Conservation (phyloP, 345 rosid species). For the Eucalyptus victrix region DNA sequence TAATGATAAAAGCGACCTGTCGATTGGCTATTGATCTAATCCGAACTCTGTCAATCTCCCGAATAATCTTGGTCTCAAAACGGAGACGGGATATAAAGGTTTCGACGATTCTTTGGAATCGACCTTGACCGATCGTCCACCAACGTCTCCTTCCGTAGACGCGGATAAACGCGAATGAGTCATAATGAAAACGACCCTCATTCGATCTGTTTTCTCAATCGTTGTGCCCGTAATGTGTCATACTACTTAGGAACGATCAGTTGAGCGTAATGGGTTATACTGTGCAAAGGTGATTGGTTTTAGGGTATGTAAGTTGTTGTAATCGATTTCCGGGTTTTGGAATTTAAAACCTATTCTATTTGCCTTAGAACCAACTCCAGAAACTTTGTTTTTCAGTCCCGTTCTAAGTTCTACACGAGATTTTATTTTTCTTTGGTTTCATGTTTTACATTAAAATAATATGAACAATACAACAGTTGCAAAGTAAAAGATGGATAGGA, state of each 20-base stretch:
- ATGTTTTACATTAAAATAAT: no score
- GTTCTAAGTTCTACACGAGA: not conserved
- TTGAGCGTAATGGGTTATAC: not conserved
- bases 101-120: not conserved
- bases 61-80: not conserved
- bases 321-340: rapidly evolving
- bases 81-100: not conserved
- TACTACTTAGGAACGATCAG: no score
- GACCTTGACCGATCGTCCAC: not conserved
- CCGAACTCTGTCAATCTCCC: not conserved
- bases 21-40: not conserved
- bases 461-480: no score
- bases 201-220: not conserved
- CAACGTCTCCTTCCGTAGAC: not conserved
- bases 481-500: no score
- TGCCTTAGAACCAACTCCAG: not conserved
- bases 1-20: not conserved
- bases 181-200: not conserved
- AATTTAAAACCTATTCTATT: not conserved
- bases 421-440: no score
- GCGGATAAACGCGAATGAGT: not conserved
- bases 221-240: not conserved
- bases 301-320: no score
- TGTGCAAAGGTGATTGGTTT: not conserved
- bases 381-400: not conserved